Conservation (phyloP, 169 alveolate genomes). For the Plasmodium billcollinsi region DNA sequence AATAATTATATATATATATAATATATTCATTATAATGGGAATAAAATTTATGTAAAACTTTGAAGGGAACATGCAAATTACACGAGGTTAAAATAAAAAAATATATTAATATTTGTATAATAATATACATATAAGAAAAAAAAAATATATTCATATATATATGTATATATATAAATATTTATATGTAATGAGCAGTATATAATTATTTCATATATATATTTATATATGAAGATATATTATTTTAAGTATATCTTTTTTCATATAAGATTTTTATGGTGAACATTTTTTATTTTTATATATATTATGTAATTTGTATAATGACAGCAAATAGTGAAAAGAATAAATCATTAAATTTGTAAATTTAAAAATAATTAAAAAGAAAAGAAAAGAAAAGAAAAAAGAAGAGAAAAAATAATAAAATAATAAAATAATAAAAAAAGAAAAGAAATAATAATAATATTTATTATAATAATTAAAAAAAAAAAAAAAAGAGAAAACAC, state of each 20-base stretch:
- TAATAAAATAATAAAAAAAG: no score
- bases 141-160: background rate
- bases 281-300: no score
- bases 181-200: background rate
- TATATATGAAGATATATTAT: background rate
- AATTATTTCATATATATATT: background rate
- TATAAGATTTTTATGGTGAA: no score
- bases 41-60: no score
- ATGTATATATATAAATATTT: background rate
- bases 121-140: background rate
- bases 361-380: background rate
- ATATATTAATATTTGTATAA: background rate
- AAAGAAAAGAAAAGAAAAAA: background rate
- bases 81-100: slow-evolving; percentile 9
- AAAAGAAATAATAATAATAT: no score
- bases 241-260: no score
- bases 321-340: background rate
- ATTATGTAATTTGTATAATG: slow-evolving; percentile 7
- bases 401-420: no score
- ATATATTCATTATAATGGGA: no score
- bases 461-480: background rate
- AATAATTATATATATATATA: no score
- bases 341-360: background rate
- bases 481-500: background rate
- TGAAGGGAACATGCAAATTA: background rate